A percentile compares a stretch with the other conserved stretches of the same genome.
phyloP scores from a whole-genome alignment of 2,329 filamentous ascomycete genomes.

The Monilinia polystroma region DNA sequence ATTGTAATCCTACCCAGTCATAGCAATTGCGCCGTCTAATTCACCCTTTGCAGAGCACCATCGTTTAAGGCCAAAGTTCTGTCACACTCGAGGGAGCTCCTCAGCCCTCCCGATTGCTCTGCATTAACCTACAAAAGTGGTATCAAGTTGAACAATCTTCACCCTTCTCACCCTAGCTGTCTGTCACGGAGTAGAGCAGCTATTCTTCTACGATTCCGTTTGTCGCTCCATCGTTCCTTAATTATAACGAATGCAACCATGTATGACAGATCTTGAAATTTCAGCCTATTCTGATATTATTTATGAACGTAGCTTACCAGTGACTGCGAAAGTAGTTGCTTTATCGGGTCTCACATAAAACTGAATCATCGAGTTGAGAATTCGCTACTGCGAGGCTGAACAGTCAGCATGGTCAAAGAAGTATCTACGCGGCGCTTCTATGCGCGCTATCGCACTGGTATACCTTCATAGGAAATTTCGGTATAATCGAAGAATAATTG shows the following conservation, averaged over 20 bases:
- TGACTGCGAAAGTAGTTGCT: not conserved
- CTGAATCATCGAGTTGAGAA: too few species aligned
- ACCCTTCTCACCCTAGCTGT: not conserved
- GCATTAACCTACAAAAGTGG: not conserved
- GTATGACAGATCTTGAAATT: not conserved
- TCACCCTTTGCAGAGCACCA: not conserved
- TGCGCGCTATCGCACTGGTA: not conserved
- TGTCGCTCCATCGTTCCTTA: not conserved
- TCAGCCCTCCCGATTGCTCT: not conserved
- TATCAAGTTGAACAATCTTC: not conserved
- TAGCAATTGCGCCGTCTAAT: not conserved
- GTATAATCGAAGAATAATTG: not conserved
- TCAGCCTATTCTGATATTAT: not conserved
- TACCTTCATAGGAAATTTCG: not conserved
- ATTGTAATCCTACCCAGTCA: not conserved
- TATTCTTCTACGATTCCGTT: not conserved
- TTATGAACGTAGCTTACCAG: not conserved
- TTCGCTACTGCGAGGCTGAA: not conserved
- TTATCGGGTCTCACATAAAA: not conserved
- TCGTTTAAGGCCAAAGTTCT: not conserved
- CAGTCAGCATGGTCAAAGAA: not conserved
- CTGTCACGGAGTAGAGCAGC: not conserved
- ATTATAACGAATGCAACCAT: not conserved
- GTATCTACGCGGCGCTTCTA: not conserved
- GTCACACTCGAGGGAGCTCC: not conserved